Evolutionary conservation across 1,139 yeast species (phyloP), one percentile per base, ranked within the genome.

Genomic region (Protomyces macrosporus): DNA sequence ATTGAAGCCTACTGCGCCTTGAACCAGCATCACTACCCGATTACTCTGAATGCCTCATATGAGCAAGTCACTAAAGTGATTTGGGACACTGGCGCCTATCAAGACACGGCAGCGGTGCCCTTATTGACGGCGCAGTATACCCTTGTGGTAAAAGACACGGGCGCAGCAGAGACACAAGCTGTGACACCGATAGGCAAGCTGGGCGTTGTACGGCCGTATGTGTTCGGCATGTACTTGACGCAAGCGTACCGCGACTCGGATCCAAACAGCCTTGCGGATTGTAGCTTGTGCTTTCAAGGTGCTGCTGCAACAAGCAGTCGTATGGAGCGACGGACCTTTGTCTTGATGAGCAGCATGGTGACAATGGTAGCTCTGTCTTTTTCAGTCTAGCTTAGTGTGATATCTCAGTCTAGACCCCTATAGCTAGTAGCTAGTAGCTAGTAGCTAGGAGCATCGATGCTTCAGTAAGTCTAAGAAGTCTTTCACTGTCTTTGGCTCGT

Each of bases 21-120:
- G 62, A 77, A 77, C 68, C 53, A 60, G 45, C 73, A 76, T 65
- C 73, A 76, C 2, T 74, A 75, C 61, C 77, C 79, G 12, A 66
- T 77, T 45, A 73, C 78, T 0, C 68, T 67, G 4, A 73, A 74
- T 30, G 16, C 48, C n/a, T 14, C 30, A 3, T 42, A 42, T 66
- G 72, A 73, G 55, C 69, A 75, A 3, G 69, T 73, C n/a, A 72
- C 76, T 6, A 62, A 69, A 51, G 68, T 69, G 12, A 72, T 73
- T n/a, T 77, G 80, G 80, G 76, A 77, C 65, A 76, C 80, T 4
- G 68, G 70, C 35, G 71, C 70, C 30, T 74, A 70, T 65, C 69
- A 71, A 52, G 70, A 73, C 6, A 67, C 68, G 33, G 71, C 71
- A 3, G 71, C 72, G 2, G 67, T 73, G 12, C 74, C 72, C 23